Evolutionary conservation across 208 protist species (phyloP).

Genomic region (Herpetomonas muscarum): DNA sequence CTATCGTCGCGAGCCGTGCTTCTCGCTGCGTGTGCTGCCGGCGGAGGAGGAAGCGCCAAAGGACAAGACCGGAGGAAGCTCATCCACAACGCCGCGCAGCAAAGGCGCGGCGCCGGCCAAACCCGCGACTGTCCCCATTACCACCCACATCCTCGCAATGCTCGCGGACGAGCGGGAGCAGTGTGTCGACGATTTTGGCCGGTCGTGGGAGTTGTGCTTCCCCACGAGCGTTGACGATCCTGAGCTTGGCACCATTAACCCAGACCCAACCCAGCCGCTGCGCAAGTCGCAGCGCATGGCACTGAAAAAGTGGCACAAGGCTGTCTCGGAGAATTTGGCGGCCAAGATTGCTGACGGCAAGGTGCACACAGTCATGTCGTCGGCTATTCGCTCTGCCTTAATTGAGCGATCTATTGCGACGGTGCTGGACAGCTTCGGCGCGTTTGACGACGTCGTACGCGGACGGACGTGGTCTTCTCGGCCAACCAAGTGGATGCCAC

Average conservation of each 20-base stretch:
- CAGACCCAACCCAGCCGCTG: conserved; percentile 22
- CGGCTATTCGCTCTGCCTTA: conserved; percentile 37
- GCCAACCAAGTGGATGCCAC: conserved; percentile 65
- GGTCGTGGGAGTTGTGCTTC: conserved; percentile 71
- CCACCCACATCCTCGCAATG: conserved; percentile 36
- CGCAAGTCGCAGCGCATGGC: conserved; percentile 67
- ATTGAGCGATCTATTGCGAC: conserved; percentile 48
- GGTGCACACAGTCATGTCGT: conserved; percentile 52
- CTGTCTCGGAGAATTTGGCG: conserved; percentile 27
- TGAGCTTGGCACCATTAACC: conserved; percentile 34
- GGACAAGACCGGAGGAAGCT: neutral
- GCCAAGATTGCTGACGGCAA: conserved; percentile 52
- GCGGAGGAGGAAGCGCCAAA: neutral
- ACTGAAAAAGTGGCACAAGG: conserved; percentile 65
- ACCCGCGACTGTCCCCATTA: conserved; percentile 20
- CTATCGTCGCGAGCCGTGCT: conserved; percentile 68
- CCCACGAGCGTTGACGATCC: conserved; percentile 28
- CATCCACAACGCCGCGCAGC: too few species aligned
- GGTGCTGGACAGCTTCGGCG: conserved; percentile 44
- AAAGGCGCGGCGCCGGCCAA: conserved; percentile 13
- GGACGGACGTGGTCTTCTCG: conserved; percentile 61
- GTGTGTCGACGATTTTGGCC: conserved; percentile 58
- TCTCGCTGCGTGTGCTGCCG: conserved; percentile 29
- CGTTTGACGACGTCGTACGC: conserved; percentile 37
- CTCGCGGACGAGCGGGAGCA: conserved; percentile 51